Evolutionary conservation across 2,329 filamentous ascomycete genomes (phyloP), one percentile per base, ranked within the genome.

Genomic region (Cytospora mali): DNA sequence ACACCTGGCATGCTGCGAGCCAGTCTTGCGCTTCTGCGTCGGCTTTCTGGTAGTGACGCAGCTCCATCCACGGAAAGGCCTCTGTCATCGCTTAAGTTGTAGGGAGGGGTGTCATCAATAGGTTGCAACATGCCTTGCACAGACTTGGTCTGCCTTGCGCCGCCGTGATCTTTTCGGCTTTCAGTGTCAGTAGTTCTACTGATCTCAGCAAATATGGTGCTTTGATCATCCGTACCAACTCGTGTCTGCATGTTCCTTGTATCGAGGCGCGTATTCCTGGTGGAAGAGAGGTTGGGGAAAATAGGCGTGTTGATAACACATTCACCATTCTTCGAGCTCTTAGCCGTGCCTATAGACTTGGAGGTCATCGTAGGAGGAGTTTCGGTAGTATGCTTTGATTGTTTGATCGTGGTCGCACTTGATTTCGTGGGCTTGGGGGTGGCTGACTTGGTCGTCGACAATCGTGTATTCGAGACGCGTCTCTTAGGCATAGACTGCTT

Each of bases 11-110:
- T 35, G 28, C 46, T 49, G 4, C 35, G 25, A 31, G 35, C 28
- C 21, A 60, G 35, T 27, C 58, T 60, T 18, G 21, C 53, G 58
- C 50, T 60, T 35, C 50, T 33, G 46, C 58, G 58, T 6, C 21
- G 42, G 7, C 18, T 46, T 10, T 11, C 42, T 11, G n/a, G 42
- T 10, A 46, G n/a, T 2, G 6, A 46, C 6, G 31, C 18, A 21
- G 16, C 10, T 9, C 25, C 10, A 25, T 10, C 13, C 4, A 5
- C 18, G n/a, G 13, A 2, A n/a, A n/a, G 4, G n/a, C 4, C 42
- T 23, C n/a, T 23, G 3, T 23, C 42, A 1, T 23, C n/a, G 21
- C 10, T 3, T 3, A 18, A 46, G 9, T 6, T n/a, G 7, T 23
- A 6, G 18, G 14, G n/a, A 6, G 39, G 21, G 6, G 50, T 16